A percentile compares a stretch with the other conserved stretches of the same genome.
phyloP scores from a whole-genome alignment of 108 stramenopile genomes.

The Pseudonitzschia delicatissima region DNA sequence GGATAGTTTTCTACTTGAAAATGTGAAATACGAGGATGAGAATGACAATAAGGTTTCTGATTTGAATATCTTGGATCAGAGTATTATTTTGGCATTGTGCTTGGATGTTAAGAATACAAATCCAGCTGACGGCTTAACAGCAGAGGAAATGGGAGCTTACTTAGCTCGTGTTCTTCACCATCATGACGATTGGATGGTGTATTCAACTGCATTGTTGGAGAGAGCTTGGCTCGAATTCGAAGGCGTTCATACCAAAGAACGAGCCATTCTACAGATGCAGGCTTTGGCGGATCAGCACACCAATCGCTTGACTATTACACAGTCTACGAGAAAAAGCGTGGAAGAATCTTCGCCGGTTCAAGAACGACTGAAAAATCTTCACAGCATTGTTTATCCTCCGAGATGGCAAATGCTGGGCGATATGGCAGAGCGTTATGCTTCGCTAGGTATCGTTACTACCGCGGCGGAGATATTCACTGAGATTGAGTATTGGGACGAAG shows the following conservation, averaged over 20 bases:
- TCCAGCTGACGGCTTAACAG: slow-evolving; percentile 91
- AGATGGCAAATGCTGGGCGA: slow-evolving; percentile 92
- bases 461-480: slow-evolving; percentile 93
- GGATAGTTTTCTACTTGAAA: slow-evolving; percentile 87
- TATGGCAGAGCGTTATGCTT: slow-evolving; percentile 89
- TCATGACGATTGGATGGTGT: slow-evolving; percentile 93
- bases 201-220: slow-evolving; percentile 91
- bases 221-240: slow-evolving; percentile 95
- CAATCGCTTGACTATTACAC: slow-evolving; percentile 78
- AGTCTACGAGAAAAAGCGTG: slow-evolving; percentile 76
- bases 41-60: slow-evolving; percentile 48
- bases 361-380: slow-evolving; percentile 81
- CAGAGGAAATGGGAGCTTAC: slow-evolving; percentile 95
- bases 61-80: slow-evolving; percentile 80
- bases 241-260: slow-evolving; percentile 64
- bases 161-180: slow-evolving; percentile 81
- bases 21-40: slow-evolving; percentile 71
- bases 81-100: slow-evolving; percentile 90
- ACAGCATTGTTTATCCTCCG: slow-evolving; percentile 91
- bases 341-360: slow-evolving; percentile 91
- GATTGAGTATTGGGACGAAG: slow-evolving; percentile 97
- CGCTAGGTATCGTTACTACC: slow-evolving; percentile 85
- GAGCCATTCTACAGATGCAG: slow-evolving; percentile 95
- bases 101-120: slow-evolving; percentile 95
- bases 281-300: slow-evolving; percentile 96